Evolutionary conservation across 495 filamentous ascomycete genomes (phyloP).

Genomic region (Hypoxylon lienhwacheense): DNA sequence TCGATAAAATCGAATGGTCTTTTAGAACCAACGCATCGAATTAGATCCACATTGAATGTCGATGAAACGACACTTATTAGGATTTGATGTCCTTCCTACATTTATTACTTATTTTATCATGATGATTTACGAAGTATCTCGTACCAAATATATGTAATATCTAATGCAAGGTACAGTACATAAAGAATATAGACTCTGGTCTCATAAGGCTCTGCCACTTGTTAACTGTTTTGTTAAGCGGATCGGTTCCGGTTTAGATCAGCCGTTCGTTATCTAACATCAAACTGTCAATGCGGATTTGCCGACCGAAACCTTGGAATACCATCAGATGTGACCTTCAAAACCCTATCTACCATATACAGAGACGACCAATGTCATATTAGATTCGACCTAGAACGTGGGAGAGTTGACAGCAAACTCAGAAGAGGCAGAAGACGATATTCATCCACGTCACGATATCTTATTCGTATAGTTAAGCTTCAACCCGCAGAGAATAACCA

Average conservation of each 20-base stretch:
- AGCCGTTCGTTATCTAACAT: neutral
- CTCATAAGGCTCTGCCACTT: neutral
- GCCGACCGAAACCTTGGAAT: constrained; percentile 21
- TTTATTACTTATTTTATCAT: neutral
- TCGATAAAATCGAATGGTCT: constrained; percentile 1
- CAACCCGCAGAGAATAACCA: neutral
- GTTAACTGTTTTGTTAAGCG: neutral
- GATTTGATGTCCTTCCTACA: neutral
- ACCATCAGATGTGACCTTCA: neutral
- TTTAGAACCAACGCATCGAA: constrained; percentile 1
- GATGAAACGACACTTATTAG: constrained; percentile 13
- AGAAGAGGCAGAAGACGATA: neutral
- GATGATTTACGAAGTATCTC: no score
- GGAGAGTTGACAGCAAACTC: neutral
- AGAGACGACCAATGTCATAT: neutral
- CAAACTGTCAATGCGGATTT: neutral
- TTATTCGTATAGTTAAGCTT: neutral
- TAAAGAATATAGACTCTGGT: neutral
- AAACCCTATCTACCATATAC: constrained; percentile 8
- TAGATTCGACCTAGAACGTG: constrained; percentile 3
- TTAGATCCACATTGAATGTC: constrained; percentile 8
- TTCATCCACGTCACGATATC: constrained; percentile 5
- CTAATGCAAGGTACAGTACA: no score
- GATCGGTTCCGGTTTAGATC: constrained; percentile 7
- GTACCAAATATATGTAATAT: no score